phyloP scores from a whole-genome alignment of 2,329 filamentous ascomycete species.

The Cylindrodendrum hubeiense region DNA sequence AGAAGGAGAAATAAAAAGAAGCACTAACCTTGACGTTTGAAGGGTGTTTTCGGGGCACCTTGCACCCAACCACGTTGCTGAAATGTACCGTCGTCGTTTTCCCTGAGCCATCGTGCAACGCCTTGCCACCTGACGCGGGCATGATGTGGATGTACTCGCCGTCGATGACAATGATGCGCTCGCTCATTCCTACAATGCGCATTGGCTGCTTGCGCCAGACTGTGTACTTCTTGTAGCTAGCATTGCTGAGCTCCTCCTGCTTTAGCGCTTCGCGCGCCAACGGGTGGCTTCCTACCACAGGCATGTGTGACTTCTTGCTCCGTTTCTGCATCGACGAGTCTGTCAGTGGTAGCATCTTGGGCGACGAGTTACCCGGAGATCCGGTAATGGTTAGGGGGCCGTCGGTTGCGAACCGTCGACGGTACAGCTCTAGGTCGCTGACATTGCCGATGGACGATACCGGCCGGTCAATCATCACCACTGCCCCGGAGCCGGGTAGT shows the following conservation, averaged over 20 bases:
- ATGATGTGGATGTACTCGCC: conserved; percentile 90
- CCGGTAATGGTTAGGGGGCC: conserved; percentile 76
- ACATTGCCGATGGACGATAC: conserved; percentile 83
- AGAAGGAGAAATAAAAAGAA: neutral
- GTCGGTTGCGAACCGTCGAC: conserved; percentile 81
- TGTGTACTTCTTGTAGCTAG: conserved; percentile 80
- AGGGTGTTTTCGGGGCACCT: conserved; percentile 83
- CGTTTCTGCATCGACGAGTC: conserved; percentile 61
- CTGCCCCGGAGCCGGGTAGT: conserved; percentile 78
- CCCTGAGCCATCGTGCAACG: conserved; percentile 70
- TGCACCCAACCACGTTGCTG: conserved; percentile 84
- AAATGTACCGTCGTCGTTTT: conserved; percentile 88
- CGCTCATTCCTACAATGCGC: conserved; percentile 81
- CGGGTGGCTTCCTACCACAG: conserved; percentile 71
- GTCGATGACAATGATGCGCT: conserved; percentile 82
- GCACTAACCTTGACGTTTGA: conserved; percentile 79
- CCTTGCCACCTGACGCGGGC: conserved; percentile 76
- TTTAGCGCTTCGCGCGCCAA: conserved; percentile 73
- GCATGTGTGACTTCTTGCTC: conserved; percentile 62
- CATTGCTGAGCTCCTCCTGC: conserved; percentile 68
- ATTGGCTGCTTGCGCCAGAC: conserved; percentile 88
- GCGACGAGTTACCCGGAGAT: conserved; percentile 77
- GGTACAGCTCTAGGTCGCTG: conserved; percentile 80
- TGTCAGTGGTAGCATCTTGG: conserved; percentile 70
- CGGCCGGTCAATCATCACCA: conserved; percentile 81